phyloP scores from a whole-genome alignment of 805 yeast genomes.

The Wickerhamiella musiphila region DNA sequence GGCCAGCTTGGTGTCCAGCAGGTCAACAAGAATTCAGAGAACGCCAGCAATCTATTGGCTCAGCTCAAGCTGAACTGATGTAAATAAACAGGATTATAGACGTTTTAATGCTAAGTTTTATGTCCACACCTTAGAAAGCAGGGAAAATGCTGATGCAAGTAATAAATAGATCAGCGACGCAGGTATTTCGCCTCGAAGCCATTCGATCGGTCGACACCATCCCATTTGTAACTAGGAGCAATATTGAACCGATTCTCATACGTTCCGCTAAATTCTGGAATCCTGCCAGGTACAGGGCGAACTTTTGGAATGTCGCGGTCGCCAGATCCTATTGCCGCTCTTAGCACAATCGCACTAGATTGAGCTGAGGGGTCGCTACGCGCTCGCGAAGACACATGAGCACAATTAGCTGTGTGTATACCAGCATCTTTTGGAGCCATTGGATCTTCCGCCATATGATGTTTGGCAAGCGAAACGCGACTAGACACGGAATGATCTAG shows the following conservation, averaged over 20 bases:
- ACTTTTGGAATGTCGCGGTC: too few relatives aligned
- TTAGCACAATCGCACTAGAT: too few relatives aligned
- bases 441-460: too few relatives aligned
- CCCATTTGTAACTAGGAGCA: conserved; percentile 75
- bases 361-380: too few relatives aligned
- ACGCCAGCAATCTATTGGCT: conserved; percentile 14
- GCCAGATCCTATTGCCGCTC: too few relatives aligned
- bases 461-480: too few relatives aligned
- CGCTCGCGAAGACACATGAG: too few relatives aligned
- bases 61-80: conserved; percentile 8
- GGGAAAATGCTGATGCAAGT: background rate
- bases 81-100: background rate
- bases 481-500: too few relatives aligned
- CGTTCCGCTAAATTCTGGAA: background rate
- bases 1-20: conserved; percentile 2
- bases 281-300: too few relatives aligned
- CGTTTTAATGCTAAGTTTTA: background rate
- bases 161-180: conserved; percentile 11
- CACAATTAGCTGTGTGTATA: too few relatives aligned
- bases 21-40: conserved; percentile 7
- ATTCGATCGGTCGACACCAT: conserved; percentile 76
- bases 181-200: conserved; percentile 65
- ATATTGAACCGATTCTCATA: conserved; percentile 54
- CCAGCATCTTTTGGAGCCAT: too few relatives aligned
- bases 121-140: too few relatives aligned